Conservation (phyloP, 148 eudicot species). For the Drosera capensis region DNA sequence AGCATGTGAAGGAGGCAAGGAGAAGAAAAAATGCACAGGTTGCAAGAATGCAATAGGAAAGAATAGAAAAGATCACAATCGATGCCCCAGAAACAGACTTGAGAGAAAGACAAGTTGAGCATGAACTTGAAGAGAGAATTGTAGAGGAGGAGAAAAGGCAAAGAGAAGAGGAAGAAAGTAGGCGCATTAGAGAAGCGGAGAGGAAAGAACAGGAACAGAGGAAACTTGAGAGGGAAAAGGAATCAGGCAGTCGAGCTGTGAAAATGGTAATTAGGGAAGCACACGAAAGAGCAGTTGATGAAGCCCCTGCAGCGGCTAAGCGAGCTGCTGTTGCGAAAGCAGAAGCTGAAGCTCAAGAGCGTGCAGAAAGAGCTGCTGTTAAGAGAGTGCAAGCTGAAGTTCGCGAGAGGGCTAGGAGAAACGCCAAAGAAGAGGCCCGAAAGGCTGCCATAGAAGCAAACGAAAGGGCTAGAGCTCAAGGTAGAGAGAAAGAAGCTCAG, state of each 20-base stretch:
- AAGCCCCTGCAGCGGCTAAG: conserved; percentile 61
- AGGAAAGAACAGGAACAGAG: conserved; percentile 42
- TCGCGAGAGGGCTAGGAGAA: conserved; percentile 90
- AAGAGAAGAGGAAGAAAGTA: conserved; percentile 36
- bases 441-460: conserved; percentile 33
- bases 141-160: conserved; percentile 50
- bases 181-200: conserved; percentile 30
- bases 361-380: conserved; percentile 73
- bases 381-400: conserved; percentile 89
- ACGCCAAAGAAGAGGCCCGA: conserved; percentile 62
- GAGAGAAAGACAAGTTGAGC: conserved; percentile 48
- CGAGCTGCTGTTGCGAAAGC: conserved; percentile 55
- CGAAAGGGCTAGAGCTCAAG: conserved; percentile 54
- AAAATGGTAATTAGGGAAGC: conserved; percentile 95
- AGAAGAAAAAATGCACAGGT: conserved; percentile 74
- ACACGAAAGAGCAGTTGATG: conserved; percentile 71
- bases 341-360: conserved; percentile 71
- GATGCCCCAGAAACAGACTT: conserved; percentile 46
- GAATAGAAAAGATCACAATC: conserved; percentile 28
- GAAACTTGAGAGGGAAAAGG: conserved; percentile 52
- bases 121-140: conserved; percentile 47
- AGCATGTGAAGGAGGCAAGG: conserved; percentile 73
- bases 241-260: conserved; percentile 73
- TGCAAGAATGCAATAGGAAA: conserved; percentile 46
- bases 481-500: conserved; percentile 46